Base-by-base conservation (phyloP, 1,139 yeast genomes). In the Candida neerlandica region DNA sequence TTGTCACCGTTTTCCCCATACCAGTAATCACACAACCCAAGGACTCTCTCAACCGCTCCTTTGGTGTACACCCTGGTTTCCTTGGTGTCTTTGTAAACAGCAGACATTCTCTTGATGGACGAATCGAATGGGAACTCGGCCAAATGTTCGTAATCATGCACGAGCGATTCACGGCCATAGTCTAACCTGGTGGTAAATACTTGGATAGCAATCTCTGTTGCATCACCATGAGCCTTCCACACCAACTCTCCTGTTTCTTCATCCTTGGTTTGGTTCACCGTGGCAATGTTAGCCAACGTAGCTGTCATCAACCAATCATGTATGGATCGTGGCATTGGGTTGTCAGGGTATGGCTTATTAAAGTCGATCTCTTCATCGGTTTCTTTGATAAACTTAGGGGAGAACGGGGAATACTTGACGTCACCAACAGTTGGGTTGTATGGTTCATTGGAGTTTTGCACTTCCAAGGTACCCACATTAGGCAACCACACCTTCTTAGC, bases 151-250 rank as follows among this genome's bases (percentile, higher is more conserved):
- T 44, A 30, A 4, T 43, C 26, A 11, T 69, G 73, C 14, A 75
- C 69, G 48, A 81, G 60, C 1, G 60, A 61, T 5, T 71, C 70
- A 57, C 89, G 76, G 11, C 73, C 71, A 59, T 67, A 77, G 30
- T 78, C 79, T 43, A 84, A 66, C 56, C 94, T 75, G 38, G 81
- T 69, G 12, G 83, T 78, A 62, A 87, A 86, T 0, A 88, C 91
- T 61, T 87, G 89, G 54, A 88, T 85, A 10, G 96, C 94, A 60
- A 86, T 82, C 67, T 88, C 96, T 5, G 96, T 88, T 38, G 96
- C 92, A 63, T 88, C 96, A 47, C 95, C 96, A 58, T 84, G 85
- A 12, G 89, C 91, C 58, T 81, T 81, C 94, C 94, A 88, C 5
- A 23, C 35, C 30, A 48, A 29, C 42, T 68, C 73, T 3, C 73